phyloP scores from a whole-genome alignment of 148 eudicot genomes.

The Camellia japonica region DNA sequence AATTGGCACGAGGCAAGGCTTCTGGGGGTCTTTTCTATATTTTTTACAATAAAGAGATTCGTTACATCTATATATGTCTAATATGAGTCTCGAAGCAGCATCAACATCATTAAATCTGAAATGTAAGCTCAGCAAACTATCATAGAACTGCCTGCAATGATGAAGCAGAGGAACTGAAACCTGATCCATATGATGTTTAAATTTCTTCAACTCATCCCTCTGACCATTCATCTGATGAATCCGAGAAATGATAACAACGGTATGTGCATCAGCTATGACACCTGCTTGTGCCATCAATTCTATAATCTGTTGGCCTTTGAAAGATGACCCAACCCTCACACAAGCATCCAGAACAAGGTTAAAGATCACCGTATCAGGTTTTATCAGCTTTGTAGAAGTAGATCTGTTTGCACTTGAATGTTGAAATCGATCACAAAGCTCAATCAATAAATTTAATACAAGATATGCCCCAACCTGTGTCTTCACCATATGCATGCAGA shows the following conservation, averaged over 20 bases:
- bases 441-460: slow-evolving; percentile 72
- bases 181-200: slow-evolving; percentile 49
- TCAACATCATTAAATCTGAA: slow-evolving; percentile 68
- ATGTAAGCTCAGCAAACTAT: slow-evolving; percentile 62
- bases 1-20: slow-evolving; percentile 48
- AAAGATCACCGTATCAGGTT: slow-evolving; percentile 58
- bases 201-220: slow-evolving; percentile 75
- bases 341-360: slow-evolving; percentile 85
- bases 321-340: slow-evolving; percentile 47
- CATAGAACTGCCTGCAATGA: slow-evolving; percentile 64
- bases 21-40: slow-evolving; percentile 29
- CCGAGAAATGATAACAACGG: slow-evolving; percentile 49
- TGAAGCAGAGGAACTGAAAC: slow-evolving; percentile 44
- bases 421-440: slow-evolving; percentile 49
- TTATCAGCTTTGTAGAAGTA: slow-evolving; percentile 25
- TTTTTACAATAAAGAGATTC: slow-evolving; percentile 27
- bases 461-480: slow-evolving; percentile 60
- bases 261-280: slow-evolving; percentile 64
- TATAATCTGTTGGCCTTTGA: slow-evolving; percentile 64
- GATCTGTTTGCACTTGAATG: slow-evolving; percentile 31
- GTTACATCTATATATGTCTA: slow-evolving; percentile 42
- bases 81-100: slow-evolving; percentile 57
- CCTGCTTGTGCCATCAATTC: slow-evolving; percentile 71
- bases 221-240: slow-evolving; percentile 72
- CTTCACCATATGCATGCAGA: slow-evolving; percentile 80